phyloP scores from a whole-genome alignment of 2,329 filamentous ascomycete genomes.

The Trichoderma brevicompactum region DNA sequence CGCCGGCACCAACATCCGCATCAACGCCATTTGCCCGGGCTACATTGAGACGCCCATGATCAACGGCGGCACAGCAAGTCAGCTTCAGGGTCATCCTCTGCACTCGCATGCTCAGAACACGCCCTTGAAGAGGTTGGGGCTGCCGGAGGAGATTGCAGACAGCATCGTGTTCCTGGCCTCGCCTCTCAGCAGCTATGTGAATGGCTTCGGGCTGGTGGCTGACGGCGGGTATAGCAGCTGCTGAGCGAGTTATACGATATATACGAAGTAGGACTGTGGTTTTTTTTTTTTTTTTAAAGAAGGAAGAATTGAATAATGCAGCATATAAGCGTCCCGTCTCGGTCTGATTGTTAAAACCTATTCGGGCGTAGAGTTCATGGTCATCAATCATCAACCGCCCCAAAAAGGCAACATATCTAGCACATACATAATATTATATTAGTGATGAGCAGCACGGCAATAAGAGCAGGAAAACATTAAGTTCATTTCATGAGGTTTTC shows the following conservation, averaged over 20 bases:
- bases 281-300: no score
- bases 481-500: no score
- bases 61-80: slow-evolving; percentile 32
- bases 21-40: slow-evolving; percentile 65
- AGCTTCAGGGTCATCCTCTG: slow-evolving; percentile 36
- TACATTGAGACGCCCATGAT: slow-evolving; percentile 51
- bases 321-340: no score
- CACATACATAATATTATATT: no score
- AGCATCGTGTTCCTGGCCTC: slow-evolving; percentile 56
- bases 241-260: background rate
- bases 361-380: no score
- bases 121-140: slow-evolving; percentile 52
- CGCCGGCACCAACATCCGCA: slow-evolving; percentile 55
- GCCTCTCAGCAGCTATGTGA: slow-evolving; percentile 57
- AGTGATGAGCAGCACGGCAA: no score
- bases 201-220: slow-evolving; percentile 51
- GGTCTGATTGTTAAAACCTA: no score
- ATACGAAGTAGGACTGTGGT: background rate
- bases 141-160: slow-evolving; percentile 59
- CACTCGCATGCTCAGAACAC: slow-evolving; percentile 49
- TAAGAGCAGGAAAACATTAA: no score
- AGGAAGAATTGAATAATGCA: no score
- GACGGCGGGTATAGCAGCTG: slow-evolving; percentile 48
- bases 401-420: no score
- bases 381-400: no score